A percentile compares a stretch with the other conserved stretches of the same genome.
Conservation (phyloP, 106 monocot genomes). For the Allium sativum region DNA sequence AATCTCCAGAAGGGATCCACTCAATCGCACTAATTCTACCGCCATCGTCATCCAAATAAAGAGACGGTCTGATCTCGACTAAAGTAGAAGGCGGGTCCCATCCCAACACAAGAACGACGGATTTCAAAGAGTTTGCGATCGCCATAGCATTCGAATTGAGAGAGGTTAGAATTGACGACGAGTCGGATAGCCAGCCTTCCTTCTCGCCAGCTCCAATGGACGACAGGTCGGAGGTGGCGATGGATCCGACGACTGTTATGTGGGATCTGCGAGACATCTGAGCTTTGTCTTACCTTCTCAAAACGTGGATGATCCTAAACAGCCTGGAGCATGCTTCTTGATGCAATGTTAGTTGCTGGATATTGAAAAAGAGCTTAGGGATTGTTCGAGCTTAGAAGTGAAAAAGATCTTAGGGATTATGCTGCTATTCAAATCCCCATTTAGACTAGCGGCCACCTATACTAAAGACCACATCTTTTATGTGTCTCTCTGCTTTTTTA, state of each 20-base stretch:
- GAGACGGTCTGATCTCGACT: constrained; percentile 40
- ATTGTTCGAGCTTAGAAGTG: too few relatives aligned
- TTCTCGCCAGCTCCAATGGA: constrained; percentile 48
- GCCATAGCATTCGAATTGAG: constrained; percentile 50
- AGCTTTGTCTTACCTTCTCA: not conserved
- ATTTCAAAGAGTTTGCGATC: constrained; percentile 33
- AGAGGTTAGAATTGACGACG: constrained; percentile 37
- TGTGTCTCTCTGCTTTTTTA: too few relatives aligned
- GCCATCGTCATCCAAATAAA: constrained; percentile 26
- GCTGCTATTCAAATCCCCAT: too few relatives aligned
- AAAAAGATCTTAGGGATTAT: too few relatives aligned
- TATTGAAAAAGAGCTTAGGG: too few relatives aligned
- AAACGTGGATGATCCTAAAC: too few relatives aligned
- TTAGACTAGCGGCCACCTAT: too few relatives aligned
- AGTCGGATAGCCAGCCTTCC: constrained; percentile 84
- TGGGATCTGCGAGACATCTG: constrained; percentile 61
- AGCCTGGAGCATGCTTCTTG: too few relatives aligned
- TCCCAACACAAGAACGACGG: constrained; percentile 40
- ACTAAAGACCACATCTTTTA: too few relatives aligned
- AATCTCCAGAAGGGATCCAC: constrained; percentile 54
- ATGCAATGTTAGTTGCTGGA: too few relatives aligned
- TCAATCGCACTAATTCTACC: constrained; percentile 57
- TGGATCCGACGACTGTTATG: constrained; percentile 43
- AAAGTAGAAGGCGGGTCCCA: constrained; percentile 11
- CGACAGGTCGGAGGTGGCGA: constrained; percentile 50